Conservation (phyloP, 441 rosid species). For the Euphorbia celastroides region DNA sequence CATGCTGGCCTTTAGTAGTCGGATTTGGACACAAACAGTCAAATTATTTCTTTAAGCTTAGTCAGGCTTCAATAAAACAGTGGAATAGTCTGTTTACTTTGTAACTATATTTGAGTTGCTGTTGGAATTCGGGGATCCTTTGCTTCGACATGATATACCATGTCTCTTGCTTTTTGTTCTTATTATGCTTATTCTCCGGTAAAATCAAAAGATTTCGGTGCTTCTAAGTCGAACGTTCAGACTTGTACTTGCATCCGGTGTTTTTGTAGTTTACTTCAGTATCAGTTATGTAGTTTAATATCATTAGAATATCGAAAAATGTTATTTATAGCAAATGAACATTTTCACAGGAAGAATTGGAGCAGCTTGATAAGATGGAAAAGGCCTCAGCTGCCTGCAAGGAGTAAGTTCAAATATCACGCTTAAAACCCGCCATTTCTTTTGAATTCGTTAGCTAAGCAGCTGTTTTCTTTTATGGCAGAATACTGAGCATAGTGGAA, state of each 20-base stretch:
- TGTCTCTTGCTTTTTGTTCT: neutral
- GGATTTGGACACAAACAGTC: neutral
- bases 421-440: too few relatives aligned
- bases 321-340: neutral
- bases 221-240: neutral
- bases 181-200: neutral
- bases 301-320: neutral
- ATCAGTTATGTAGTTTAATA: neutral
- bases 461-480: slow-evolving; percentile 24
- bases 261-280: neutral
- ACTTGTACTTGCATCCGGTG: neutral
- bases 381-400: slow-evolving; percentile 60
- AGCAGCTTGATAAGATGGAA: slow-evolving; percentile 65
- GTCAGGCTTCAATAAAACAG: neutral
- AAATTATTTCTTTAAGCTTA: neutral
- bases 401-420: slow-evolving; percentile 42
- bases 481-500: slow-evolving; percentile 57
- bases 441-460: slow-evolving; percentile 16
- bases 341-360: slow-evolving; percentile 67
- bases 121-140: too few relatives aligned
- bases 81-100: neutral
- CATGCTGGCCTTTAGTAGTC: neutral
- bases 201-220: neutral
- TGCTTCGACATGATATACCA: neutral
- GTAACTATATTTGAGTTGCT: neutral